phyloP scores from a whole-genome alignment of 257 asterid genomes.

The Leonotis leonurus region DNA sequence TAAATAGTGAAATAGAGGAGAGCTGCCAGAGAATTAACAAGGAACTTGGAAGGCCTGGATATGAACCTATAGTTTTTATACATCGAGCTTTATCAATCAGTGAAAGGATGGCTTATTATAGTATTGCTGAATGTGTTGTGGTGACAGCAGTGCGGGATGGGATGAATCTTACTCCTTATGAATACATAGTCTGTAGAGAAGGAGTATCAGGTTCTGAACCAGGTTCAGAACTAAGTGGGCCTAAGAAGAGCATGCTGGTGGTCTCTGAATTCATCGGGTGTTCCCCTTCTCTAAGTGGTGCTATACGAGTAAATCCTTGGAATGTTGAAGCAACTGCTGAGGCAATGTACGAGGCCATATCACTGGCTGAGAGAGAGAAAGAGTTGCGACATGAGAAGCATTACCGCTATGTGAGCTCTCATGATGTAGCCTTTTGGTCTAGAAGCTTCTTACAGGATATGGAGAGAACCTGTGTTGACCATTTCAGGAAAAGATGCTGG shows the following conservation, averaged over 20 bases:
- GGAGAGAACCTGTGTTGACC: slow-evolving; percentile 88
- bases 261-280: slow-evolving; percentile 90
- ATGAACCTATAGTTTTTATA: slow-evolving; percentile 59
- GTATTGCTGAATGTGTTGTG: slow-evolving; percentile 84
- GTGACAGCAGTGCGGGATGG: slow-evolving; percentile 95
- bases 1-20: slow-evolving; percentile 65
- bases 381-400: slow-evolving; percentile 84
- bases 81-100: slow-evolving; percentile 52
- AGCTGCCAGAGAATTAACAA: slow-evolving; percentile 56
- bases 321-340: slow-evolving; percentile 81
- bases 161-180: slow-evolving; percentile 87
- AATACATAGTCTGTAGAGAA: slow-evolving; percentile 78
- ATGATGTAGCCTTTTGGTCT: slow-evolving; percentile 78
- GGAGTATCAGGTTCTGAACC: slow-evolving; percentile 57
- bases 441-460: slow-evolving; percentile 86
- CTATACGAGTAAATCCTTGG: slow-evolving; percentile 92
- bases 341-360: slow-evolving; percentile 80
- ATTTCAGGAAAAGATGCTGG: slow-evolving; percentile 82
- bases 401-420: slow-evolving; percentile 75
- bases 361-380: slow-evolving; percentile 69
- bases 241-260: slow-evolving; percentile 85
- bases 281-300: slow-evolving; percentile 91
- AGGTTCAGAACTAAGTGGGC: slow-evolving; percentile 44
- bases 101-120: slow-evolving; percentile 83
- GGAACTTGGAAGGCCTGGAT: slow-evolving; percentile 69